Evolutionary conservation across 495 filamentous ascomycete genomes (phyloP), one percentile per base, ranked within the genome.

Genomic region (Recurvomyces mirabilis): DNA sequence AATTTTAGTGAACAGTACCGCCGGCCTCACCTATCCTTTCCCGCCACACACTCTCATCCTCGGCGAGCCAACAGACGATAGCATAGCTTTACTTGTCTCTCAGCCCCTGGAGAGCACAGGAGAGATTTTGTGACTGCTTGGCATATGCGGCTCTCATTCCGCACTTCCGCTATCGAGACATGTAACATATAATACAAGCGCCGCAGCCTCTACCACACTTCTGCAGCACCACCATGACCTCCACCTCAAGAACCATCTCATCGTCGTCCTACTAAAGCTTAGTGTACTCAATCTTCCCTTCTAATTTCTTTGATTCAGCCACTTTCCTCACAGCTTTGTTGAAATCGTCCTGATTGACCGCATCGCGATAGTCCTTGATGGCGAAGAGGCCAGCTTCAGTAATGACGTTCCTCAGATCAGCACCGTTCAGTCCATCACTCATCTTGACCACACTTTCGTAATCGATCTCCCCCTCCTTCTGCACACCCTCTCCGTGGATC

Each of bases 361-460:
- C 74, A 54, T 99, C 93, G 34, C 93, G 68, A 61, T 95, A 88
- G 57, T 93, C 93, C 67, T 94, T 94, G 71, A 99, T 99, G 28
- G 93, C 84, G 54, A 94, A 95, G 26, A 96, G 68, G 50, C 93
- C 93, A 46, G 93, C 93, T 72, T 99, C 93, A 1, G 93, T 99
- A 35, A 99, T 87, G 49, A 99, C 87, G 60, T 99, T 99, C 54
- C 93, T 73, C 60, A 99, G 67, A 77, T 99, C 93, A 18, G 93
- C 93, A 55, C 93, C 93, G 66, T 99, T 99, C 29, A 96, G 73
- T 29, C 87, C 86, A 57, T 99, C 93, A 55, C 84, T 93, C 93
- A 99, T 99, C 75, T 99, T 99, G 59, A 99, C 93, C 23, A 99
- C 84, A 57, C 87, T 94, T 73, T 99, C 93, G 60, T 93, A 96